Conservation (phyloP, 352 stramenopile species). For the Phytophthora sojae region DNA sequence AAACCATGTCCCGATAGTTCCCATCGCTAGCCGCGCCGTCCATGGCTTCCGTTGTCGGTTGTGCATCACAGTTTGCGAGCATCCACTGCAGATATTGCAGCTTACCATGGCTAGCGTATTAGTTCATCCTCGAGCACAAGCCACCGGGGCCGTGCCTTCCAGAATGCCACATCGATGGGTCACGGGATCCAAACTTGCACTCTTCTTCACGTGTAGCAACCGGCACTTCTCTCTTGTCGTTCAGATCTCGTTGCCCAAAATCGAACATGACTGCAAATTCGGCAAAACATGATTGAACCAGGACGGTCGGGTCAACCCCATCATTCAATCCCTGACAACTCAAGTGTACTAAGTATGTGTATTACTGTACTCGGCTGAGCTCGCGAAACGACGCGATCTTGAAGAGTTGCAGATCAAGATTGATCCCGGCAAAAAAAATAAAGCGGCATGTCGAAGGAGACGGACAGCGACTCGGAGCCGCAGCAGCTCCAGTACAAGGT, state of each 20-base stretch:
- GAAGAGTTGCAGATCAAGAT: background rate
- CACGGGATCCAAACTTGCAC: background rate
- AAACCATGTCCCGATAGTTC: conserved; percentile 1
- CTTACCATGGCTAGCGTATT: conserved; percentile 4
- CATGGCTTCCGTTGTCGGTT: conserved; percentile 10
- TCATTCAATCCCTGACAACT: background rate
- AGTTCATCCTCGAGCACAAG: conserved; percentile 18
- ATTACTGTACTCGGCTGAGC: no score
- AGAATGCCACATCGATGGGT: background rate
- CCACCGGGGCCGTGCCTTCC: background rate
- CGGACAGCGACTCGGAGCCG: conserved; percentile 81
- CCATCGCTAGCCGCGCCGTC: conserved; percentile 11
- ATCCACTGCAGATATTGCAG: conserved; percentile 21
- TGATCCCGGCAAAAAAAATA: background rate
- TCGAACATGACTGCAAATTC: background rate
- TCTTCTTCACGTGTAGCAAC: background rate
- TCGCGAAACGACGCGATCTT: conserved; percentile 39
- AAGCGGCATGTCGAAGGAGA: conserved; percentile 80
- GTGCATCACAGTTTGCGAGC: background rate
- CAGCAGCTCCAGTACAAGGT: conserved; percentile 92
- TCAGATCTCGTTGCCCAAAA: no score
- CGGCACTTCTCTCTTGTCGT: background rate
- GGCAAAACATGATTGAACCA: background rate
- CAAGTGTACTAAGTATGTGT: no score
- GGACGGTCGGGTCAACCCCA: background rate